Evolutionary conservation across 441 rosid species (phyloP).

Genomic region (Hura crepitans): DNA sequence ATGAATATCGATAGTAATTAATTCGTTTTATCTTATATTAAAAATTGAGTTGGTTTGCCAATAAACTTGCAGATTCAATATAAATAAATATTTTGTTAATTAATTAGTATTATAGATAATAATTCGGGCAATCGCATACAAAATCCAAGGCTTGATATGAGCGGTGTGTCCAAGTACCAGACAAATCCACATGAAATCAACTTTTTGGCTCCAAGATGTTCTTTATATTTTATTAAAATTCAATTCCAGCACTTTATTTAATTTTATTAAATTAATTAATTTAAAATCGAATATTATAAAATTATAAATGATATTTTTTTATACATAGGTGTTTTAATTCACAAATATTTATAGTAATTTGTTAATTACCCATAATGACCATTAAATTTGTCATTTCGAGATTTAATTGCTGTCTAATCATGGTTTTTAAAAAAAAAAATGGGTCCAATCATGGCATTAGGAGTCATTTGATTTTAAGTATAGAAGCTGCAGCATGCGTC

Average conservation of each 20-base stretch:
- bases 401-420: neutral
- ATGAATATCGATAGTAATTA: no score
- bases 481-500: neutral
- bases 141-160: slow-evolving; percentile 29
- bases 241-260: neutral
- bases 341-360: no score
- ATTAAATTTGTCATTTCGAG: neutral
- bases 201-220: slow-evolving; percentile 29
- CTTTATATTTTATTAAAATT: neutral
- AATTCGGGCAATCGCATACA: neutral
- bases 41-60: no score
- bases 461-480: neutral
- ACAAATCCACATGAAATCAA: slow-evolving; percentile 20
- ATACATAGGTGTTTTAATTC: no score
- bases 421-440: no score
- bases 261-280: no score
- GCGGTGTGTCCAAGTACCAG: slow-evolving; percentile 10
- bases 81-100: no score
- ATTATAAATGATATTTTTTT: no score
- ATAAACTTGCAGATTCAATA: no score
- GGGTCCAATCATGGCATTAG: neutral
- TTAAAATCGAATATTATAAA: no score
- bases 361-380: neutral
- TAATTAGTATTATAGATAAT: slow-evolving; percentile 15
- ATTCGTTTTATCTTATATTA: no score